Evolutionary conservation across 768 basidiomycete genomes (phyloP).

Genomic region (Podaxis rugospora): DNA sequence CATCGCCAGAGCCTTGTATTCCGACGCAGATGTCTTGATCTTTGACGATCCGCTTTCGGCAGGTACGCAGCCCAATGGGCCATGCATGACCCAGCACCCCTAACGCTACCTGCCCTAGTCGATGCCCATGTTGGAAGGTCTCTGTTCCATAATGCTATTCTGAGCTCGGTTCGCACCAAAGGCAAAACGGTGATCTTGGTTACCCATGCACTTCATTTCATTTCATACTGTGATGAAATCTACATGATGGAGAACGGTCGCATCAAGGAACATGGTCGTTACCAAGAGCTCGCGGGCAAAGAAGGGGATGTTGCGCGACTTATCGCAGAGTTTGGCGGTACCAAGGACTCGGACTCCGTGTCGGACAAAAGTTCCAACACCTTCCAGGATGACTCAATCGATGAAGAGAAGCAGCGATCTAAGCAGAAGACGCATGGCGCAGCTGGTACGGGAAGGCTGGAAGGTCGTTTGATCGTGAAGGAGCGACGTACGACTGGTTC

Average conservation of each 20-base stretch:
- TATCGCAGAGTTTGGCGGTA: constrained; percentile 50
- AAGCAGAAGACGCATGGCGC: constrained; percentile 9
- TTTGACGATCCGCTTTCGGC: constrained; percentile 67
- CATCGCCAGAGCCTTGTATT: constrained; percentile 68
- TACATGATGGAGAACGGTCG: constrained; percentile 66
- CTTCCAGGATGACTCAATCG: constrained; percentile 1
- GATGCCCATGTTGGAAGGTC: constrained; percentile 74
- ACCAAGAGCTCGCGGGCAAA: constrained; percentile 41
- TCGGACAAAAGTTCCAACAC: constrained; percentile 7
- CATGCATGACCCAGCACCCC: constrained; percentile 7
- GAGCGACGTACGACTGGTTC: constrained; percentile 67
- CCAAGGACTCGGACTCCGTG: constrained; percentile 28
- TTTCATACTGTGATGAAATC: constrained; percentile 79
- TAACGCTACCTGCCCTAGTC: constrained; percentile 30
- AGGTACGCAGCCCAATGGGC: constrained; percentile 24
- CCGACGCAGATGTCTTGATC: constrained; percentile 54
- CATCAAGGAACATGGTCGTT: constrained; percentile 70
- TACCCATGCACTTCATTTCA: constrained; percentile 83
- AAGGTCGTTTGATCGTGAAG: constrained; percentile 61
- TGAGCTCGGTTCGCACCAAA: constrained; percentile 29
- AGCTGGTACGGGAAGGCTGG: constrained; percentile 56
- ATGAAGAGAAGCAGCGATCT: constrained; percentile 9
- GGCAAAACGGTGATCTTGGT: constrained; percentile 79
- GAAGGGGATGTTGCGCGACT: constrained; percentile 55
- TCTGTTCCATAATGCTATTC: constrained; percentile 64